Evolutionary conservation across 2,329 filamentous ascomycete genomes (phyloP).

Genomic region (Colletotrichum liaoningense): DNA sequence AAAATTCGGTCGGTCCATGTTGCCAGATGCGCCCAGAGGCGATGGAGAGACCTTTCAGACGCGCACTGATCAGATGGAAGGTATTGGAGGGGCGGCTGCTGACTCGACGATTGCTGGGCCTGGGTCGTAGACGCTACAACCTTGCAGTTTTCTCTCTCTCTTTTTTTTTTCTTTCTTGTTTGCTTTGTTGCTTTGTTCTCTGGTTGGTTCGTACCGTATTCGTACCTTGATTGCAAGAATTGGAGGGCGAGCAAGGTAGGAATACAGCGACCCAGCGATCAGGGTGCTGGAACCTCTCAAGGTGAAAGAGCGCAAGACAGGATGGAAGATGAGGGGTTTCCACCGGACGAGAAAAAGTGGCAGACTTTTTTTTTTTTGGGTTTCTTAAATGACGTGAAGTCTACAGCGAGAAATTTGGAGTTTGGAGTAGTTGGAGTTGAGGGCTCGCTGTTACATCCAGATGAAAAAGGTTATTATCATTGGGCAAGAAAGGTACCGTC

Average conservation of each 20-base stretch:
- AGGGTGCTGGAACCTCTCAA: not conserved
- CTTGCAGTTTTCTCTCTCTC: slow-evolving; percentile 3
- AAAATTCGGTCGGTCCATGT: slow-evolving; percentile 41
- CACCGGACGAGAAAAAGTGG: not conserved
- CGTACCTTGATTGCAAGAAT: not conserved
- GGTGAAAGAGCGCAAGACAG: not conserved
- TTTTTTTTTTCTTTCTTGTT: not conserved
- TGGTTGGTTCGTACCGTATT: not conserved
- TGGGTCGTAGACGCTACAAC: slow-evolving; percentile 10
- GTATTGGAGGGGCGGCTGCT: slow-evolving; percentile 9
- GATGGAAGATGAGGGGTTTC: not conserved
- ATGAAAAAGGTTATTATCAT: not conserved
- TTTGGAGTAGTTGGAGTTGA: slow-evolving; percentile 14
- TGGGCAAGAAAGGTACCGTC: not conserved
- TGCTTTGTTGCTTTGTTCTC: slow-evolving; percentile 16
- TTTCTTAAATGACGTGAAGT: not conserved
- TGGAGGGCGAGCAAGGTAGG: not conserved
- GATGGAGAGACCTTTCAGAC: not conserved
- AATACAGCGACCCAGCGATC: not conserved
- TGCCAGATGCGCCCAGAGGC: slow-evolving; percentile 15
- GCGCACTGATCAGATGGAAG: slow-evolving; percentile 8
- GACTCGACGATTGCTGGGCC: slow-evolving; percentile 24
- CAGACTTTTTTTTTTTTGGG: not conserved
- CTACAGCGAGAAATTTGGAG: slow-evolving; percentile 6
- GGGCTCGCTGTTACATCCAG: not conserved